Base-by-base conservation (phyloP, 805 yeast species). In the Kazachstania bromeliacearum region DNA sequence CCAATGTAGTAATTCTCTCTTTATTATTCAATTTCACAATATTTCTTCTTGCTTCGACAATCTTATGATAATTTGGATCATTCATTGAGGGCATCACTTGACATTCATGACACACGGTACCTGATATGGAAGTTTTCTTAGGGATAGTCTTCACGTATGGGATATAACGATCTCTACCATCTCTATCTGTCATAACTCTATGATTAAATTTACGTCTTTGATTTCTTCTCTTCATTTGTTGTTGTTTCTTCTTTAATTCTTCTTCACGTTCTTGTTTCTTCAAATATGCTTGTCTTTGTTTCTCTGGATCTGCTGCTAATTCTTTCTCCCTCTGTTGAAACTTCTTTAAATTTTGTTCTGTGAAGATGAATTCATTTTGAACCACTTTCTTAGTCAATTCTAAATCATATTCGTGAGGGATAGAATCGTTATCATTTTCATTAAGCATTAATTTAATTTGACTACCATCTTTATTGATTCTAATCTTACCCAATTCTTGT, bases 91-190 rank as follows among this genome's bases (percentile, higher is more conserved):
- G 96, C 35, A 81, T 73, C 15, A 85, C 78, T 48, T 81, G 84
- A 58, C 96, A 88, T 55, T 92, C 98, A 56, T 92, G 96, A 38
- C 79, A 82, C 20, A 89, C 79, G 25, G 87, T 84, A 26, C 98
- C 98, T 9, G 76, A 71, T 24, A 92, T 60, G 2, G 87, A 73
- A 0, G 98, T 88, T 50, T 84, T 83, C 54, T 77, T 87, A 0
- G 95, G 95, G 38, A 85, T 84, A 1, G 94, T 83, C 57, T 79
- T 82, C 9, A 85, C 88, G 56, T 75, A 84, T 9, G 94, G 94
- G n/a, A 79, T 71, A 42, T 67, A 73, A 50, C 77, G 64, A 37
- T 63, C 64, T 50, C 62, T 55, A 28, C 64, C 64, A 38, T 59
- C 64, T 36, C 62, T 52, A 43, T 59, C 64, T 3, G 62, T 58